Evolutionary conservation across 495 filamentous ascomycete species (phyloP).

Genomic region (Tuber umbilicatum): DNA sequence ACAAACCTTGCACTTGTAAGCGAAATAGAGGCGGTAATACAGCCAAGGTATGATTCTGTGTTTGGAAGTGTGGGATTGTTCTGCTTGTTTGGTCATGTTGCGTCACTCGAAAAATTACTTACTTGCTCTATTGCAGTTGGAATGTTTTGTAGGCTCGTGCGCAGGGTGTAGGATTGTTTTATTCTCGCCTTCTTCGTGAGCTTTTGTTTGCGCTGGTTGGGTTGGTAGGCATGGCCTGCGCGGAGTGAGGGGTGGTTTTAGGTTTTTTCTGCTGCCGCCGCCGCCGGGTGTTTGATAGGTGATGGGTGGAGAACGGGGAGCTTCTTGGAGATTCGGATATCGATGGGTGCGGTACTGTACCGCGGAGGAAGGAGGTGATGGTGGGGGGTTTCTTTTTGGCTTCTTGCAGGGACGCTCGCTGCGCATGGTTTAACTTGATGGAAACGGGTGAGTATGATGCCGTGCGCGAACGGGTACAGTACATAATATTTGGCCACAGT

Average conservation of each 20-base stretch:
- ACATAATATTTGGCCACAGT: neutral
- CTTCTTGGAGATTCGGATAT: neutral
- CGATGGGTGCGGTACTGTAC: neutral
- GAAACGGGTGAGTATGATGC: neutral
- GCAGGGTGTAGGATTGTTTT: neutral
- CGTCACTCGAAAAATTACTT: neutral
- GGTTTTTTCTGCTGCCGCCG: neutral
- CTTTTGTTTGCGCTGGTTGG: neutral
- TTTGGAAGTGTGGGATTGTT: neutral
- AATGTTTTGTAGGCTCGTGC: neutral
- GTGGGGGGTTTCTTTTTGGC: neutral
- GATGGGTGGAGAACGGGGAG: neutral
- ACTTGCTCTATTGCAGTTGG: neutral
- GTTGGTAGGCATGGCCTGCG: neutral
- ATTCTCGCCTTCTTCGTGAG: neutral
- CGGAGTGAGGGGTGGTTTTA: neutral
- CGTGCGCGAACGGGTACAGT: neutral
- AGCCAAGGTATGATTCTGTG: neutral
- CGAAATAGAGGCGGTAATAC: neutral
- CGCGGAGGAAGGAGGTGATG: neutral
- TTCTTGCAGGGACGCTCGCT: neutral
- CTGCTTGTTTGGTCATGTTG: constrained; percentile 1
- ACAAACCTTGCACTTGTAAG: neutral
- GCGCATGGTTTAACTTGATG: neutral
- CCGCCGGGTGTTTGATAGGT: neutral